Evolutionary conservation across 2,329 filamentous ascomycete species (phyloP).

Genomic region (Macrophomina phaseolina): DNA sequence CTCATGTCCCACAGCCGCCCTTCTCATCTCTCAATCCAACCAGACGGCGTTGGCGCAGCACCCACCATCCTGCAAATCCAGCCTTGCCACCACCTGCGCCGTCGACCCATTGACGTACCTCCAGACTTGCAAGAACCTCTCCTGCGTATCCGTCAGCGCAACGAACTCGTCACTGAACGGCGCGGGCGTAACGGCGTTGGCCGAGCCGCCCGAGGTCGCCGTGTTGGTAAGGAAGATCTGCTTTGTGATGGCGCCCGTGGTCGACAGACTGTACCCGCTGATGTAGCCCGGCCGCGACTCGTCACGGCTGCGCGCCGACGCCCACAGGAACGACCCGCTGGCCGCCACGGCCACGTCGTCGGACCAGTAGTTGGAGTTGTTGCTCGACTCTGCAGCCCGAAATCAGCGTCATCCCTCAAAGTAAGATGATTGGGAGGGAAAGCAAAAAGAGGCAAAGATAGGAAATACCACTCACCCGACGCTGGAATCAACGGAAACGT

Average conservation of each 20-base stretch:
- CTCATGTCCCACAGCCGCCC: too few relatives aligned
- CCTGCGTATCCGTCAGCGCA: slow-evolving; percentile 44
- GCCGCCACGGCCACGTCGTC: slow-evolving; percentile 35
- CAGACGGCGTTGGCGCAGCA: slow-evolving; percentile 25
- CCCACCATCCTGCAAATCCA: slow-evolving; percentile 29
- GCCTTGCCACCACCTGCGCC: slow-evolving; percentile 28
- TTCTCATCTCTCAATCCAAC: slow-evolving; percentile 3
- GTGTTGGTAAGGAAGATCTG: slow-evolving; percentile 42
- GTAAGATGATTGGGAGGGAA: not conserved
- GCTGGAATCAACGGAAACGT: slow-evolving; percentile 33
- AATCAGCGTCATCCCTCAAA: not conserved
- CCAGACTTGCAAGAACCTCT: slow-evolving; percentile 46
- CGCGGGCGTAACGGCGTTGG: slow-evolving; percentile 43
- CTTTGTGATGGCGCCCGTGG: slow-evolving; percentile 36
- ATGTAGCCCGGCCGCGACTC: slow-evolving; percentile 40
- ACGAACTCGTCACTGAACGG: slow-evolving; percentile 42
- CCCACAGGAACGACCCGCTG: slow-evolving; percentile 32
- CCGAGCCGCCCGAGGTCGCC: slow-evolving; percentile 42
- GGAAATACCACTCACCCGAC: slow-evolving; percentile 10
- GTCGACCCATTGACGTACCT: slow-evolving; percentile 32
- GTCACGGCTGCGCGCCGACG: slow-evolving; percentile 33
- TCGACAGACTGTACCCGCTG: slow-evolving; percentile 39
- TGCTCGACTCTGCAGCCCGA: slow-evolving; percentile 14
- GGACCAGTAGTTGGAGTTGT: slow-evolving; percentile 35
- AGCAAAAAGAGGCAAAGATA: not conserved